Evolutionary conservation across 169 alveolate genomes (phyloP).

Genomic region (Perkinsus olseni): DNA sequence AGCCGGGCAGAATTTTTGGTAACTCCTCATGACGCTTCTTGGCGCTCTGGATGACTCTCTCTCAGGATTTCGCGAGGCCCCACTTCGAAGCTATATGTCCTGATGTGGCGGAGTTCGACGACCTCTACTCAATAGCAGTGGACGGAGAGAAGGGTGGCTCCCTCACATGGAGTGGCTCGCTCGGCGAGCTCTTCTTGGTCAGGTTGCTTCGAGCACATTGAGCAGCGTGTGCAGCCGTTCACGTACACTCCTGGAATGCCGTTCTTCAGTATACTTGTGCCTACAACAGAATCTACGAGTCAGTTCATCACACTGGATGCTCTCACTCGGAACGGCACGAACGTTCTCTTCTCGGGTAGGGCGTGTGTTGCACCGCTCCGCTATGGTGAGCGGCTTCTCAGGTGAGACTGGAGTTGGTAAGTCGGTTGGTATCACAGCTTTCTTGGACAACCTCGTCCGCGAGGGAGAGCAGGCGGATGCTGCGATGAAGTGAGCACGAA

Average conservation of each 20-base stretch:
- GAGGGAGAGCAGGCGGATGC: conserved; percentile 1
- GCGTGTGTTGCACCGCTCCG: conserved; percentile 82
- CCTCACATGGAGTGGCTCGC: too few relatives aligned
- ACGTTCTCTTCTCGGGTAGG: conserved; percentile 72
- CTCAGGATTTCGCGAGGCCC: conserved; percentile 47
- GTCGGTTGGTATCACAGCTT: conserved; percentile 72
- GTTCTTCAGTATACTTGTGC: conserved; percentile 77
- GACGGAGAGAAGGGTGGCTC: conserved; percentile 45
- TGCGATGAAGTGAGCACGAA: neutral
- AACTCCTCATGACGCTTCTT: neutral
- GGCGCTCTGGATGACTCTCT: neutral
- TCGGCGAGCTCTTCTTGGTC: neutral
- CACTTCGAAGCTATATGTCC: conserved; percentile 50
- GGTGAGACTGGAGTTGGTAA: conserved; percentile 90
- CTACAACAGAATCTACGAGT: conserved; percentile 75
- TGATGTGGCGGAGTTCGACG: conserved; percentile 64
- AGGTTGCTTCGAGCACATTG: conserved; percentile 63
- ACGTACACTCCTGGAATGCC: conserved; percentile 60
- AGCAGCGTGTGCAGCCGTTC: conserved; percentile 57
- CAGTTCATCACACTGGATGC: conserved; percentile 59
- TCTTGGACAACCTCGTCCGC: conserved; percentile 38
- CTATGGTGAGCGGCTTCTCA: conserved; percentile 66
- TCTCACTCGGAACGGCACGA: conserved; percentile 54
- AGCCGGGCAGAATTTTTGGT: conserved; percentile 51
- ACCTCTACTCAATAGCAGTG: conserved; percentile 64